Base-by-base conservation (phyloP, 2,329 filamentous ascomycete species). In the Penicillium paneum region DNA sequence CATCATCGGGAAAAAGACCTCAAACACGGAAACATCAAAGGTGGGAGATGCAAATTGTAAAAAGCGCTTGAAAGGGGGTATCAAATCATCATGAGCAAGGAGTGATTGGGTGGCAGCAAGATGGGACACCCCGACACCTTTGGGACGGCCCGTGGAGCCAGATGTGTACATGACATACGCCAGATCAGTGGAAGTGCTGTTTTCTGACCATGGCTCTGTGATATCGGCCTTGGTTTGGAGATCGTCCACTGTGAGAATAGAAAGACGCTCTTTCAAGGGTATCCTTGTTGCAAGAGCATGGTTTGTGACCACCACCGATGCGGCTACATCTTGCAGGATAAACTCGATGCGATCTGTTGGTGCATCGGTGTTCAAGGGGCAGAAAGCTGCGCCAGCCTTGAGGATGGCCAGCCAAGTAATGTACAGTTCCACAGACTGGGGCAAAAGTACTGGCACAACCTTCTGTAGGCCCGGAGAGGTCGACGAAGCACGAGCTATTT, bases 91-190 rank as follows among this genome's bases (percentile, higher is more conserved):
- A 67, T 97, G 92, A 2, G 90, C 90, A 40, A 96, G 79, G 8
- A 97, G 74, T 53, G 89, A 90, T 70, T 96, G 92, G 0, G 89
- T 88, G 8, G 82, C 91, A 15, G 92, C 89, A 28, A 79, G 75
- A 73, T 97, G 92, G 29, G 90, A 91, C 29, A 97, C 79, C 2
- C 83, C 82, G 24, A 97, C 92, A 0, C 91, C 92, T 76, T 97
- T 97, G 0, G 92, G 92, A 5, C 86, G 84, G 12, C 92, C 92
- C 0, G 91, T 96, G 5, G 90, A 95, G 3, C 91, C 91, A 42
- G 90, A 95, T 0, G 92, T 96, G 70, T 96, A 97, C 85, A 96
- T 91, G 55, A 96, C 83, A 76, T 97, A 97, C 24, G 92, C 91
- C 24, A 92, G 49, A 53, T 66, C 57, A 8, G 63, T 58, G 15